phyloP scores from a whole-genome alignment of 352 stramenopile genomes.

The Pythium chondricola region DNA sequence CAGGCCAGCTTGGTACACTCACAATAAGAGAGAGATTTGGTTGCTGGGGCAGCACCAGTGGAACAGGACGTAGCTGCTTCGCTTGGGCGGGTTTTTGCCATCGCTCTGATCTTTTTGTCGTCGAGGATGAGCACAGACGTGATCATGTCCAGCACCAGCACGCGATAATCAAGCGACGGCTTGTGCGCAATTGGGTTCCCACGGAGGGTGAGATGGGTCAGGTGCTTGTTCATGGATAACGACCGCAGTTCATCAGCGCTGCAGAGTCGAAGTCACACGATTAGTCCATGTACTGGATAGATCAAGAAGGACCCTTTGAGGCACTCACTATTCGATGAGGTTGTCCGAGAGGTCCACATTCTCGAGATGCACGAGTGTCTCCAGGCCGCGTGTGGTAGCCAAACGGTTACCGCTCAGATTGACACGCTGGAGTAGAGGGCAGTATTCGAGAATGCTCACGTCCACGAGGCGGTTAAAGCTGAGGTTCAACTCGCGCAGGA shows the following conservation, averaged over 20 bases:
- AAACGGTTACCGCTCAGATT: constrained; percentile 72
- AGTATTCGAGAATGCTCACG: constrained; percentile 60
- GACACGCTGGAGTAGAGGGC: constrained; percentile 41
- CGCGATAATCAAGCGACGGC: constrained; percentile 36
- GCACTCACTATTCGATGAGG: constrained; percentile 58
- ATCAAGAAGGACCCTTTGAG: no score
- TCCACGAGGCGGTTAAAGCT: constrained; percentile 63
- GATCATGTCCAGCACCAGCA: constrained; percentile 70
- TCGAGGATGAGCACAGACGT: constrained; percentile 67
- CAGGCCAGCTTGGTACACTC: constrained; percentile 19
- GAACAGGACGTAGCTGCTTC: neutral
- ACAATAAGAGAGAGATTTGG: constrained; percentile 75
- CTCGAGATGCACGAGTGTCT: constrained; percentile 54
- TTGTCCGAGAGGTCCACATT: constrained; percentile 69
- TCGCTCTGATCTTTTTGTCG: constrained; percentile 63
- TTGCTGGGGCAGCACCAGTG: constrained; percentile 19
- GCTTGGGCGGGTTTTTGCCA: constrained; percentile 31
- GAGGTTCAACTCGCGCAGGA: constrained; percentile 59
- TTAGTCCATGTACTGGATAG: no score
- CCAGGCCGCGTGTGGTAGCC: constrained; percentile 55
- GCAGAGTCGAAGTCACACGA: constrained; percentile 1
- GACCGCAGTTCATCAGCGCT: constrained; percentile 57
- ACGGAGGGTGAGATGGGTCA: constrained; percentile 60
- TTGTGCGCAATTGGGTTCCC: constrained; percentile 66
- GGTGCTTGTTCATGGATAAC: constrained; percentile 57